These are phyloP conservation scores for Dictyostelium discoideum DNA, from an alignment of 78 protist species.

Conservation along the genomic window dicty_2.7 NC_007088.5:4044001-4044500, in stretches of 20 bases:
- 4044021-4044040: constrained; percentile 92
- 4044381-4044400: constrained; percentile 83
- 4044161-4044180: constrained; percentile 93
- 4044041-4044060: not conserved
- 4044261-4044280: constrained; percentile 88
- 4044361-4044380: constrained; percentile 62
- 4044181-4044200: constrained; percentile 96
- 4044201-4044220: constrained; percentile 93
- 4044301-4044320: constrained; percentile 98
- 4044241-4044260: constrained; percentile 98
- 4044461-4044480: too few relatives aligned
- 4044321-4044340: constrained; percentile 89
- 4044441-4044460: too few relatives aligned
- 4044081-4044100: too few relatives aligned
- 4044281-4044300: constrained; percentile 96
- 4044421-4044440: constrained; percentile 34
- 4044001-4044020: constrained; percentile 96
- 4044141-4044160: constrained; percentile 84
- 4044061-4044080: not conserved
- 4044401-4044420: constrained; percentile 93
- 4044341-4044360: constrained; percentile 86
- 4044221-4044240: constrained; percentile 95
- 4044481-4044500: too few relatives aligned
- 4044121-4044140: constrained; percentile 64
- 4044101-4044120: not conserved